Evolutionary conservation across 1,284 basidiomycete genomes (phyloP).

Genomic region (Cystobasidium sp.): DNA sequence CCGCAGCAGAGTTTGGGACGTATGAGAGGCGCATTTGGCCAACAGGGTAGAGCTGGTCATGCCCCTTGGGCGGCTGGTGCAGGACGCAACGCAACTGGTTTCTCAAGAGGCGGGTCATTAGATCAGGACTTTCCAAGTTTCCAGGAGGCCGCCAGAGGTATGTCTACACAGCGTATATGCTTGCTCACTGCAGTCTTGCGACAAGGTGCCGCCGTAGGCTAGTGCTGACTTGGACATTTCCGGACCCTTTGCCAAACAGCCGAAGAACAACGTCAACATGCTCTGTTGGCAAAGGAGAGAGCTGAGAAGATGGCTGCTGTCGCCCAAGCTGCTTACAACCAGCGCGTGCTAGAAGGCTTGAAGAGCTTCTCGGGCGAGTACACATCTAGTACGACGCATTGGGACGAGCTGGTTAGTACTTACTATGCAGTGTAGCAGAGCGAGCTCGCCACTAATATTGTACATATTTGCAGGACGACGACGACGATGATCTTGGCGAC

Average conservation of each 20-base stretch:
- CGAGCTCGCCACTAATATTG: neutral
- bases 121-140: conserved; percentile 42
- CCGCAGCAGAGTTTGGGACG: conserved; percentile 22
- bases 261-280: conserved; percentile 36
- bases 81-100: conserved; percentile 1
- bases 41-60: conserved; percentile 16
- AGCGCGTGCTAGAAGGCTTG: conserved; percentile 57
- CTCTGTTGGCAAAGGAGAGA: conserved; percentile 47
- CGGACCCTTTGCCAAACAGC: too few species aligned
- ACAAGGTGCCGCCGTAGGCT: too few species aligned
- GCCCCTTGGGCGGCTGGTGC: conserved; percentile 27
- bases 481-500: conserved; percentile 78
- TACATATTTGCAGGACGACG: conserved; percentile 64
- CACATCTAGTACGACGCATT: conserved; percentile 86
- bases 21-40: conserved; percentile 24
- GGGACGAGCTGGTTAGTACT: conserved; percentile 79
- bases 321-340: conserved; percentile 50
- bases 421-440: neutral
- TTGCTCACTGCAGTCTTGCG: too few species aligned
- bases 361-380: conserved; percentile 78
- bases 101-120: conserved; percentile 6
- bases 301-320: conserved; percentile 50
- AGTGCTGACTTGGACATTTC: too few species aligned
- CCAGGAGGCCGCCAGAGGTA: conserved; percentile 38
- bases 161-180: neutral